Conservation (phyloP, 2,329 filamentous ascomycete species). For the Colletotrichum tanaceti region DNA sequence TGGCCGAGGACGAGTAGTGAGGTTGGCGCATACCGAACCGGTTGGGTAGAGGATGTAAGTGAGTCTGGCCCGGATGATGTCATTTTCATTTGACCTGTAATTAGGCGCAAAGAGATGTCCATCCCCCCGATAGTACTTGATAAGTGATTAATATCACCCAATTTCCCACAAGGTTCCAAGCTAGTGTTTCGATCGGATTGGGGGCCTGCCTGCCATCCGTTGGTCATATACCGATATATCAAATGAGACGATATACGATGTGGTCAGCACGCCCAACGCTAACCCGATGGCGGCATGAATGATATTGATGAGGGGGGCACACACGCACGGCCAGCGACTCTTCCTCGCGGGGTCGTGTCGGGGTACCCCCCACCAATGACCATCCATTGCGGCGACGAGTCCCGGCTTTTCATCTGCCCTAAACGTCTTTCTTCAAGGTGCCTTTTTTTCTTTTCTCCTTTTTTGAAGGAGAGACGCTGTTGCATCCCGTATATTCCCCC, state of each 20-base stretch:
- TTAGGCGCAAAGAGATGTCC: background rate
- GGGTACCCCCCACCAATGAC: background rate
- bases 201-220: constrained; percentile 18
- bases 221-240: constrained; percentile 28
- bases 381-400: background rate
- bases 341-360: background rate
- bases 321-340: background rate
- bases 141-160: no score
- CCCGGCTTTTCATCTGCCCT: background rate
- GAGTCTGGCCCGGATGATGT: background rate
- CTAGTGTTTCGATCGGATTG: constrained; percentile 27
- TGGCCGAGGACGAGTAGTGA: background rate
- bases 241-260: constrained; percentile 23
- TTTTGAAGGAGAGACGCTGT: background rate
- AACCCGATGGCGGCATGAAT: no score
- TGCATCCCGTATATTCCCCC: background rate
- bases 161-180: background rate
- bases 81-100: no score
- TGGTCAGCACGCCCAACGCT: background rate
- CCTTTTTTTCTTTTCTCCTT: no score
- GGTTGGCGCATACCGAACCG: background rate
- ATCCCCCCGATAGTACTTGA: background rate
- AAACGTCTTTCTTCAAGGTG: background rate
- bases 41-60: background rate
- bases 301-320: no score